Conservation (phyloP, 257 asterid genomes). For the Coffea canephora region DNA sequence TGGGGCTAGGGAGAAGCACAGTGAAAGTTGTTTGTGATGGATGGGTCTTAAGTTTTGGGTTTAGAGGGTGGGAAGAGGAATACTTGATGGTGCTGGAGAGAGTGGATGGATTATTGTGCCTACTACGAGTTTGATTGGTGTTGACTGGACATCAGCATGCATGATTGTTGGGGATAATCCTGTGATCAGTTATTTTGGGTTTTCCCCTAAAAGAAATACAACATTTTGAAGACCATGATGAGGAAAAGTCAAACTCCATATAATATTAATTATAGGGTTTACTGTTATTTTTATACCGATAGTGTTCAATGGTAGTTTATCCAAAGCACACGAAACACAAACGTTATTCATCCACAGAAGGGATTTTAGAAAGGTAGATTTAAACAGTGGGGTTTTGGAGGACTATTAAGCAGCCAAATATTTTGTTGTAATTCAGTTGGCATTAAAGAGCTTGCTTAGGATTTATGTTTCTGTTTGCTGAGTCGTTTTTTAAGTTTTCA, state of each 20-base stretch:
- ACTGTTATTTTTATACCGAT: neutral
- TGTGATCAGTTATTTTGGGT: neutral
- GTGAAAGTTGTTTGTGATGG: too few species aligned
- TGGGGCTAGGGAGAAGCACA: neutral
- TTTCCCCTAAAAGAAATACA: neutral
- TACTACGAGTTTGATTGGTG: neutral
- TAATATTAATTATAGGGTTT: neutral
- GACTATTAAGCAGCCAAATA: neutral
- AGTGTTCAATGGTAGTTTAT: neutral
- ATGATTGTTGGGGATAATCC: neutral
- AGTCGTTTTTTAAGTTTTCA: neutral
- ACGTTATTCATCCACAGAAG: neutral
- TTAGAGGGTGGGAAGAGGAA: neutral
- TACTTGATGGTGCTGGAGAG: neutral
- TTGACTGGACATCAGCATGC: neutral
- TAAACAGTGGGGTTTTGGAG: neutral
- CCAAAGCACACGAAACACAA: neutral
- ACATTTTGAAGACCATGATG: neutral
- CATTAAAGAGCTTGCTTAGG: neutral
- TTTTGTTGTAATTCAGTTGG: neutral
- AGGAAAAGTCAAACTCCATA: neutral
- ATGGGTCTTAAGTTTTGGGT: too few species aligned
- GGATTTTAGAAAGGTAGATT: neutral
- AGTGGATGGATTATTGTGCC: neutral
- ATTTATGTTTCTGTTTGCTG: neutral